These are phyloP conservation scores for Diplodia corticola DNA, from an alignment of 2,329 filamentous ascomycete species.

Conservation along the genomic window DNA sequence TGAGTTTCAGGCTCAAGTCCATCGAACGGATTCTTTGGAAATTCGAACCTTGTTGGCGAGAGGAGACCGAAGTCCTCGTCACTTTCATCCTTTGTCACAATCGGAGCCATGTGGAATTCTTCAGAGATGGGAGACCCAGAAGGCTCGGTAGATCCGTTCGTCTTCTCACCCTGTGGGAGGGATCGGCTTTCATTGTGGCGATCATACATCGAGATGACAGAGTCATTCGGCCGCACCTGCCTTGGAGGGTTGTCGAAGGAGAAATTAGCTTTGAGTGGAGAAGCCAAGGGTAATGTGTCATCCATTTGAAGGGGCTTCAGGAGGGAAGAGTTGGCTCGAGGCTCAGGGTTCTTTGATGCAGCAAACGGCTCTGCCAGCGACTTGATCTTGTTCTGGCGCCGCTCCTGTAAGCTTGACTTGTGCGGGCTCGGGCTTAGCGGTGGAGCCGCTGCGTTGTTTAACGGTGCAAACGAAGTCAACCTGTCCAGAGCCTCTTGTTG, in stretches of 20 bases:
- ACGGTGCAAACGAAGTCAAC: neutral
- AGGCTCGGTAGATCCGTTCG: neutral
- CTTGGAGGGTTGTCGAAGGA: constrained; percentile 14
- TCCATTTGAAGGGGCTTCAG: constrained; percentile 3
- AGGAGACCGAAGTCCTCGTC: constrained; percentile 41
- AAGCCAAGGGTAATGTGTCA: constrained; percentile 6
- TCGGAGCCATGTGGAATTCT: constrained; percentile 38
- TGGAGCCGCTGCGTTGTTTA: neutral
- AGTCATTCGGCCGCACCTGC: constrained; percentile 20
- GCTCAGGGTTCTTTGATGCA: neutral
- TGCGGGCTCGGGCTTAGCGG: neutral
- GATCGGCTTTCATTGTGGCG: constrained; percentile 4
- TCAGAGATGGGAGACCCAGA: constrained; percentile 42
- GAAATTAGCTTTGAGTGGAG: constrained; percentile 19
- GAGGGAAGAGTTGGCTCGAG: neutral
- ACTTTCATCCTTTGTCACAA: constrained; percentile 30
- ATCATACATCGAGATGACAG: constrained; percentile 23
- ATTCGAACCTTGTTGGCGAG: constrained; percentile 46
- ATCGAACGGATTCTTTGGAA: constrained; percentile 35
- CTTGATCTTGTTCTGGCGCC: constrained; percentile 22
- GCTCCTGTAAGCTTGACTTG: constrained; percentile 17
- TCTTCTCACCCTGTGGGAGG: neutral
- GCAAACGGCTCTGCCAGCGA: constrained; percentile 11
- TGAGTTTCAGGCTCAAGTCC: constrained; percentile 8
- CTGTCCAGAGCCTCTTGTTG: constrained; percentile 8